Evolutionary conservation across 441 rosid genomes (phyloP), one percentile per base, ranked within the genome.

Genomic region (Geranium incanum): DNA sequence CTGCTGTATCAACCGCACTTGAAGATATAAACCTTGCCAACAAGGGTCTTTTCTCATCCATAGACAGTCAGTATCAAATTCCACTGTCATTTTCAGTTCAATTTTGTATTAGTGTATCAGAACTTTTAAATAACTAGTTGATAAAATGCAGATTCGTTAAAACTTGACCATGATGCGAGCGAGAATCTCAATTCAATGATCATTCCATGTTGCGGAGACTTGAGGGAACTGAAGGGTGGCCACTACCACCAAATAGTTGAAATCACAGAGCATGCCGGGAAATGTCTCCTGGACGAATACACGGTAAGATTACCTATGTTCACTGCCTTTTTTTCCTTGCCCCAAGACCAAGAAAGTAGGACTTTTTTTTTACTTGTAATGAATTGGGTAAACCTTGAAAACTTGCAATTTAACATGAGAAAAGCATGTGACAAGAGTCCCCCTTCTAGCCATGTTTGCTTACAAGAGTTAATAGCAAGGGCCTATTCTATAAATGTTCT

Each of bases 161-260:
- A 91, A 85, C 96, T 91, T 59, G 99, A 95, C 79, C 93, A 74
- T 50, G 88, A 93, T 65, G 98, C 99, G 75, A 91, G 91, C 68
- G 81, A 79, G 62, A 91, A 88, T 77, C 77, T 93, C 79, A 87
- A 88, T 75, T 90, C 99, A 79, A 88, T 89, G 87, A 85, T 93
- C 66, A 77, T 74, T 70, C 97, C 96, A 43, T 92, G 94, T 71
- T 87, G 89, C 36, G 93, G 82, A 63, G 97, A 93, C 75, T 74
- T 95, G 84, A 82, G 85, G 76, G 91, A 93, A 76, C 70, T 93
- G 68, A 91, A 91, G 83, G 93, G 86, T 70, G 90, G 86, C 70
- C 99, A 95, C 84, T 81, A 86, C 78, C 87, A 91, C 80, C 89
- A 86, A 81, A 89, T 86, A 43, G 83, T 83, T 72, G 97, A 91